Evolutionary conservation across 2,329 filamentous ascomycete genomes (phyloP).

Genomic region (Ascocoryne sarcoides): DNA sequence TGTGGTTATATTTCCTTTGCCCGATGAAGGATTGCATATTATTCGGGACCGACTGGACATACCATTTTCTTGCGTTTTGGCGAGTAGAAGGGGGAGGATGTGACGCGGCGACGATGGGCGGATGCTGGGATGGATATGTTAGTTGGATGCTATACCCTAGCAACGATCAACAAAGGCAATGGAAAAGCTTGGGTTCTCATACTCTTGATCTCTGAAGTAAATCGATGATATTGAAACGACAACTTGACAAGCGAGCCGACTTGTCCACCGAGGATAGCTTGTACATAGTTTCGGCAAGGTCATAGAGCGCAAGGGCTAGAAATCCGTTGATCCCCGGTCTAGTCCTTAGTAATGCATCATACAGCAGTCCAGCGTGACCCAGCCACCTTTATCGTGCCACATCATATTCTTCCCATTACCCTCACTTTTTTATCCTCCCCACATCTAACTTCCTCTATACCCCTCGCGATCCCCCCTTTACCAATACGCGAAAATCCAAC

Average conservation of each 20-base stretch:
- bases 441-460: background rate
- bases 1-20: background rate
- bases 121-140: conserved; percentile 1
- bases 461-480: conserved; percentile 1
- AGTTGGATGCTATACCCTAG: too few species aligned
- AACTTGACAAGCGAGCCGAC: too few species aligned
- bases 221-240: background rate
- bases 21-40: conserved; percentile 3
- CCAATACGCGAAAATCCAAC: background rate
- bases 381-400: conserved; percentile 5
- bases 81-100: background rate
- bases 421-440: background rate
- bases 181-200: too few species aligned
- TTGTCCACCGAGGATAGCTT: too few species aligned
- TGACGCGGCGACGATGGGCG: background rate
- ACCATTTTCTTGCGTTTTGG: conserved; percentile 2
- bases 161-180: too few species aligned
- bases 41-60: conserved; percentile 2
- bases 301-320: too few species aligned
- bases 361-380: too few species aligned
- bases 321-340: too few species aligned
- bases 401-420: conserved; percentile 5
- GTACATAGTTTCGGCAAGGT: too few species aligned
- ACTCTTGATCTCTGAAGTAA: too few species aligned
- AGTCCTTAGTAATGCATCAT: too few species aligned